Conservation (phyloP, 1,284 basidiomycete genomes). For the Cryptococcus hybrid region DNA sequence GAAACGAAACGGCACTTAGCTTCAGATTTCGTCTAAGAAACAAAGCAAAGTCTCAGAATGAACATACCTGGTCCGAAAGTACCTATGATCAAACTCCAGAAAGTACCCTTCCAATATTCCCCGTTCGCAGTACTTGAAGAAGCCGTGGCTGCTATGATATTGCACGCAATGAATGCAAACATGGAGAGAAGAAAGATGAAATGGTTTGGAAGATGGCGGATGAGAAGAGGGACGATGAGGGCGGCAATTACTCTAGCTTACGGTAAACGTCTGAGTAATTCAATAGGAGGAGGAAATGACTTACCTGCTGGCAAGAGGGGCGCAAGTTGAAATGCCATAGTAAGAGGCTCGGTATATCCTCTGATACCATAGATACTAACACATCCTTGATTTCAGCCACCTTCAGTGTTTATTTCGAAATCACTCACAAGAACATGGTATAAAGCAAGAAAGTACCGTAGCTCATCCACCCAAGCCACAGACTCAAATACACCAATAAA, state of each 20-base stretch:
- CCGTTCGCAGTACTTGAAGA: slow-evolving; percentile 8
- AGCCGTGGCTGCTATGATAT: slow-evolving; percentile 20
- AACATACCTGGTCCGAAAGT: slow-evolving; percentile 17
- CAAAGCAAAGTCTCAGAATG: no score
- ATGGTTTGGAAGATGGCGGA: slow-evolving; percentile 21
- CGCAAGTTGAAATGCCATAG: slow-evolving; percentile 20
- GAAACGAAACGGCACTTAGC: no score
- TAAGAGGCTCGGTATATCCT: slow-evolving; percentile 18
- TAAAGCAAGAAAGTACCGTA: slow-evolving; percentile 30
- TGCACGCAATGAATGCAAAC: slow-evolving; percentile 25
- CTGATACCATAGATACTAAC: slow-evolving; percentile 22
- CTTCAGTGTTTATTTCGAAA: background rate
- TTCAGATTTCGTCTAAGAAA: no score
- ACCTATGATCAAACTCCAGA: slow-evolving; percentile 14
- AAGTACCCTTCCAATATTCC: no score
- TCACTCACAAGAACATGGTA: slow-evolving; percentile 19
- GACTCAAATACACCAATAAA: slow-evolving; percentile 23
- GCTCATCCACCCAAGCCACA: slow-evolving; percentile 33
- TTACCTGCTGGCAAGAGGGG: slow-evolving; percentile 13
- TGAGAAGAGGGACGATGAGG: slow-evolving; percentile 20
- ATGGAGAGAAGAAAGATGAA: slow-evolving; percentile 28
- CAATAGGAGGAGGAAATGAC: no score
- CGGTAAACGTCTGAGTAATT: no score
- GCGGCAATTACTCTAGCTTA: slow-evolving; percentile 3
- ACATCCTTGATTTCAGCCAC: background rate